phyloP scores from a whole-genome alignment of 257 asterid species.

The Capsicum chinense region DNA sequence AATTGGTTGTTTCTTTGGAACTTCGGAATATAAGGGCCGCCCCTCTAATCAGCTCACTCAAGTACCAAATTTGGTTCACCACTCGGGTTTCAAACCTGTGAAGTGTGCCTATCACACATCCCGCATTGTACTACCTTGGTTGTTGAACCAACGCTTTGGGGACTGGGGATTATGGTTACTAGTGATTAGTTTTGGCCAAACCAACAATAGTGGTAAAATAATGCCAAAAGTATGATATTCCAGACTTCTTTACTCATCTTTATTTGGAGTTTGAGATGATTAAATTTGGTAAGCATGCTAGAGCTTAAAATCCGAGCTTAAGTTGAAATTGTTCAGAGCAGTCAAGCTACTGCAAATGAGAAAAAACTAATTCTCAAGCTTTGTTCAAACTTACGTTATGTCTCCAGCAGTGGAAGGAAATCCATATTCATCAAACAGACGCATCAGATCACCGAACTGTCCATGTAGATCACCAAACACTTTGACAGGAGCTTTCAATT shows the following conservation, averaged over 20 bases:
- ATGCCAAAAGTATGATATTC: too few relatives aligned
- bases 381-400: conserved; percentile 72
- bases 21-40: not conserved
- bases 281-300: not conserved
- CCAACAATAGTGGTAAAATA: too few relatives aligned
- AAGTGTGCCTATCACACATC: not conserved
- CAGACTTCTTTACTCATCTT: conserved; percentile 5
- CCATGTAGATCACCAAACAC: conserved; percentile 99
- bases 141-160: too few relatives aligned
- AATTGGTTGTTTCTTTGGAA: not conserved
- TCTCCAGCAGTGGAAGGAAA: conserved; percentile 99
- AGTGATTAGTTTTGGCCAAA: too few relatives aligned
- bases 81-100: not conserved
- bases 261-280: not conserved
- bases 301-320: not conserved
- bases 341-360: conserved; percentile 20
- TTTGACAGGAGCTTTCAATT: conserved; percentile 95
- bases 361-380: not conserved
- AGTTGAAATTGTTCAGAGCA: conserved; percentile 5
- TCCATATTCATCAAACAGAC: conserved; percentile 99
- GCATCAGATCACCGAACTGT: conserved; percentile 97
- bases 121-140: not conserved
- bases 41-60: not conserved
- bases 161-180: too few relatives aligned
- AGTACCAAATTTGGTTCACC: conserved; percentile 22